These are phyloP conservation scores for Mycosarcoma maydis DNA, from an alignment of 1,284 basidiomycete genomes.

Conservation along the genomic window DNA sequence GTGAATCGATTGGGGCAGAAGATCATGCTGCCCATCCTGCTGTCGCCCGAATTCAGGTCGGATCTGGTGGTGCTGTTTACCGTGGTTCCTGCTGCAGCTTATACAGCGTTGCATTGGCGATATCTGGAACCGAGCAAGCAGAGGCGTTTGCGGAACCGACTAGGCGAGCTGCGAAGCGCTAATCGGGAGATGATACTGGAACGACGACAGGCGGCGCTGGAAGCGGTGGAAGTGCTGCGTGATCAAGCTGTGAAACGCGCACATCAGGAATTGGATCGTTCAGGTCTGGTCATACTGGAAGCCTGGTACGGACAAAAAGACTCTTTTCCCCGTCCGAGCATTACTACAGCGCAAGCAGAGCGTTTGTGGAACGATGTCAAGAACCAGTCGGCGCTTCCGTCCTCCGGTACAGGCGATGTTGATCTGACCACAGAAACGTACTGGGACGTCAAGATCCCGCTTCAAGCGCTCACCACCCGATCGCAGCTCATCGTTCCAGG, in stretches of 20 bases:
- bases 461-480: conserved; percentile 83
- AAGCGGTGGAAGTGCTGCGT: conserved; percentile 70
- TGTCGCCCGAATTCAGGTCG: conserved; percentile 70
- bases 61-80: conserved; percentile 70
- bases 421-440: conserved; percentile 67
- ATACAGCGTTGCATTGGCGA: conserved; percentile 72
- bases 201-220: conserved; percentile 72
- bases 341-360: not conserved
- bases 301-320: conserved; percentile 72
- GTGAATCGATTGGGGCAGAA: conserved; percentile 72
- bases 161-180: conserved; percentile 72
- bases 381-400: not conserved
- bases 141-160: conserved; percentile 66
- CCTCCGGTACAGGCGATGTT: not conserved
- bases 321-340: conserved; percentile 30
- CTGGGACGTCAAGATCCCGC: conserved; percentile 80
- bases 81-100: conserved; percentile 71
- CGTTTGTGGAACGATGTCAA: conserved; percentile 7
- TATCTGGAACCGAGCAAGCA: conserved; percentile 73
- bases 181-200: conserved; percentile 74
- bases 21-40: conserved; percentile 72
- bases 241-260: conserved; percentile 68
- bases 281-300: conserved; percentile 76
- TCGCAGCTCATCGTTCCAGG: conserved; percentile 82
- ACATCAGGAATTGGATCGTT: conserved; percentile 66